These are phyloP conservation scores for Cryptococcus floricola DNA, from an alignment of 1,284 basidiomycete genomes.

Conservation along the genomic window DNA sequence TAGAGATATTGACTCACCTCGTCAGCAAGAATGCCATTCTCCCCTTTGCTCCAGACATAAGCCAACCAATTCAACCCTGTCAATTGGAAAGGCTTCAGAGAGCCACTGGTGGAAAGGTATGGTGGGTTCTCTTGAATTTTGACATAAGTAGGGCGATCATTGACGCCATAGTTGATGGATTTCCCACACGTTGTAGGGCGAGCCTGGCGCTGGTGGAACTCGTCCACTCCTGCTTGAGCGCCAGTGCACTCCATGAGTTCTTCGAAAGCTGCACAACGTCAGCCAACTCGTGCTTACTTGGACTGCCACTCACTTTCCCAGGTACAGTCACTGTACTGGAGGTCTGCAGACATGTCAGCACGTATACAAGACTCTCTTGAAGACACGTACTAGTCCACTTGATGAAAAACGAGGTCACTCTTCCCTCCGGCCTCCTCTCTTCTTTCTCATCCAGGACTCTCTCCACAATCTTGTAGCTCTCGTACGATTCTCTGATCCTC, in stretches of 20 bases:
- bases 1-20: slow-evolving; percentile 54
- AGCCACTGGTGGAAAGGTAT: slow-evolving; percentile 79
- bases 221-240: slow-evolving; percentile 66
- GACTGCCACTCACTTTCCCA: slow-evolving; percentile 69
- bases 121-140: slow-evolving; percentile 88
- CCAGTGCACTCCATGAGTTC: slow-evolving; percentile 62
- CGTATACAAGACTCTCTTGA: background rate
- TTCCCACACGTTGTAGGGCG: slow-evolving; percentile 82
- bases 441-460: slow-evolving; percentile 83
- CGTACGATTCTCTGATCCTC: slow-evolving; percentile 81
- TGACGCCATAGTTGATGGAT: slow-evolving; percentile 65
- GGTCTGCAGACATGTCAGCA: slow-evolving; percentile 50
- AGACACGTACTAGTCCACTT: slow-evolving; percentile 71
- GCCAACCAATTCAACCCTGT: slow-evolving; percentile 98
- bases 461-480: slow-evolving; percentile 88
- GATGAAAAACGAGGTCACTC: slow-evolving; percentile 80
- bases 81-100: slow-evolving; percentile 96
- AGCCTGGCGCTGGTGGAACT: slow-evolving; percentile 72
- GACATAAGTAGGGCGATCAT: slow-evolving; percentile 73
- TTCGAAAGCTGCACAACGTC: slow-evolving; percentile 50
- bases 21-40: slow-evolving; percentile 96
- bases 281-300: background rate
- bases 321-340: slow-evolving; percentile 92
- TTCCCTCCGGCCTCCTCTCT: slow-evolving; percentile 55
- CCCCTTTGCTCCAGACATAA: slow-evolving; percentile 89